phyloP scores from a whole-genome alignment of 768 basidiomycete species.

The Gloeopeniophorella convolvens region DNA sequence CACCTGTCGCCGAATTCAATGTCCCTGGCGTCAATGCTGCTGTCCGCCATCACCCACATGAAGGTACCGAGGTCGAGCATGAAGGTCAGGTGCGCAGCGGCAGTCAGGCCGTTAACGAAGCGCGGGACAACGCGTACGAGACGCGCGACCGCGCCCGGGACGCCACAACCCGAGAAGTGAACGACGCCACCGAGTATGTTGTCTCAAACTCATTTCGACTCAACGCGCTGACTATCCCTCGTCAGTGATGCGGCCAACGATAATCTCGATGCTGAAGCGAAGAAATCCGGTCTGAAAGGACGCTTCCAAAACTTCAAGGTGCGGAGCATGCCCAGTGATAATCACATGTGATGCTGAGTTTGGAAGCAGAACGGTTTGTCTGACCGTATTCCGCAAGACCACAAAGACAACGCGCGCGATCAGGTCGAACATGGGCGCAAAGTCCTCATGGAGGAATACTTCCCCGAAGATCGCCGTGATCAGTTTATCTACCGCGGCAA shows the following conservation, averaged over 20 bases:
- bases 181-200: slow-evolving; percentile 21
- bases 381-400: slow-evolving; percentile 62
- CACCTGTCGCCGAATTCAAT: slow-evolving; percentile 41
- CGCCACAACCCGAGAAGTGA: no score
- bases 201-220: no score
- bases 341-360: no score
- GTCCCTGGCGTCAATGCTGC: slow-evolving; percentile 40
- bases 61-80: slow-evolving; percentile 31
- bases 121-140: slow-evolving; percentile 13
- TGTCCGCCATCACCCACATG: slow-evolving; percentile 45
- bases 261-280: slow-evolving; percentile 33
- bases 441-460: slow-evolving; percentile 75
- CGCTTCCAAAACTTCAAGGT: slow-evolving; percentile 29
- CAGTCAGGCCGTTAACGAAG: slow-evolving; percentile 19
- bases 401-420: slow-evolving; percentile 51
- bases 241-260: slow-evolving; percentile 24
- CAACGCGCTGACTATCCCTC: no score
- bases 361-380: slow-evolving; percentile 35
- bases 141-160: slow-evolving; percentile 3
- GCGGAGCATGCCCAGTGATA: background rate
- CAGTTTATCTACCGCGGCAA: slow-evolving; percentile 92
- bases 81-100: slow-evolving; percentile 26
- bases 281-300: slow-evolving; percentile 30
- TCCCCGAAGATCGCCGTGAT: slow-evolving; percentile 85
- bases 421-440: slow-evolving; percentile 53